These are phyloP conservation scores for Yamadazyma trypodendri DNA, from an alignment of 1,139 yeast genomes.

Conservation along the genomic window DNA sequence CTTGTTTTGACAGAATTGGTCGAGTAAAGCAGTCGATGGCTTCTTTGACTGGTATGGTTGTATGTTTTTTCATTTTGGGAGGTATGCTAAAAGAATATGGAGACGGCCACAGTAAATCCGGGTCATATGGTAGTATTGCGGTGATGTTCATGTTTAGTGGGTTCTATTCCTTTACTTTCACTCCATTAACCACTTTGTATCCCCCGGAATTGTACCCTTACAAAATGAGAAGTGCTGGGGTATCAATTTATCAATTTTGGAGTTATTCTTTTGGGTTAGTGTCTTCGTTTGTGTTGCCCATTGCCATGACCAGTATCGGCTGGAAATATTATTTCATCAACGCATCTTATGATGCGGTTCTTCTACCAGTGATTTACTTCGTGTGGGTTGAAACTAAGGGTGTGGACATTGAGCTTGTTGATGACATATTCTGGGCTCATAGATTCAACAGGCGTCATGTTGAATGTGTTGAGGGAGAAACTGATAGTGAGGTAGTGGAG, in stretches of 20 bases:
- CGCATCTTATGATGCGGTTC: conserved; percentile 13
- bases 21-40: conserved; percentile 12
- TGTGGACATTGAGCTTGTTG: conserved; percentile 8
- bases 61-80: conserved; percentile 14
- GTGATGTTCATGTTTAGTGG: conserved; percentile 19
- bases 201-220: conserved; percentile 16
- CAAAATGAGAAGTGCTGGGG: conserved; percentile 14
- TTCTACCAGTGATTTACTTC: conserved; percentile 14
- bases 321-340: conserved; percentile 17
- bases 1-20: conserved; percentile 14
- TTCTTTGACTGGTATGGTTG: conserved; percentile 14
- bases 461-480: conserved; percentile 1
- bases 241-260: conserved; percentile 6
- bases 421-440: conserved; percentile 8
- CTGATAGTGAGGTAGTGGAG: conserved; percentile 1
- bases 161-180: conserved; percentile 15
- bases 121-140: conserved; percentile 16
- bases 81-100: conserved; percentile 15
- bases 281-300: conserved; percentile 13
- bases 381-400: conserved; percentile 18
- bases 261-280: conserved; percentile 15
- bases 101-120: conserved; percentile 13
- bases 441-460: conserved; percentile 2
- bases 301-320: conserved; percentile 15
- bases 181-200: conserved; percentile 15